Conservation (phyloP, 2,329 filamentous ascomycete genomes). For the Aspergillus fructus region DNA sequence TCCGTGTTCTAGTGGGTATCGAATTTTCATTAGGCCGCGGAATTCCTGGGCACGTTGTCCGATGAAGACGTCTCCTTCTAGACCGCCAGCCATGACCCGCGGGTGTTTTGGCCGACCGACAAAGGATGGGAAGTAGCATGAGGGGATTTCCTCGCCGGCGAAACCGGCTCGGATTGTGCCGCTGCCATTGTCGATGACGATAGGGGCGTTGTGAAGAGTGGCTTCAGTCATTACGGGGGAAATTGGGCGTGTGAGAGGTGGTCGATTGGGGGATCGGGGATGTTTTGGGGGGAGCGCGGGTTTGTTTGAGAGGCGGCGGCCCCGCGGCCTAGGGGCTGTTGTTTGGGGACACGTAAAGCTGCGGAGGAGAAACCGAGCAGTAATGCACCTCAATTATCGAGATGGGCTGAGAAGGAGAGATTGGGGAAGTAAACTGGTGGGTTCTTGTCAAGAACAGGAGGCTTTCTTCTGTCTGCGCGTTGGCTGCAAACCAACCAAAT, state of each 20-base stretch:
- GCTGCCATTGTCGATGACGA: conserved; percentile 98
- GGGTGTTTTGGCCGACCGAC: conserved; percentile 95
- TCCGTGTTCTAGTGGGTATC: conserved; percentile 93
- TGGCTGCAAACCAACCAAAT: conserved; percentile 10
- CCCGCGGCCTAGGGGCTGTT: conserved; percentile 26
- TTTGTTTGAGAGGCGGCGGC: conserved; percentile 30
- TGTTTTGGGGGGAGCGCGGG: conserved; percentile 18
- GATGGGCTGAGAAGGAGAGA: conserved; percentile 15
- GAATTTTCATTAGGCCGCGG: conserved; percentile 89
- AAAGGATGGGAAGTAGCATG: conserved; percentile 96
- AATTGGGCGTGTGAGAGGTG: conserved; percentile 6
- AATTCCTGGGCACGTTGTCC: conserved; percentile 88
- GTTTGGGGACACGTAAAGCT: conserved; percentile 4
- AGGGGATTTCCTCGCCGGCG: conserved; percentile 90
- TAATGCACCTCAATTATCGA: background rate
- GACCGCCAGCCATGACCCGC: conserved; percentile 88
- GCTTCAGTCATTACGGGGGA: conserved; percentile 58
- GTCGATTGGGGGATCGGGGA: conserved; percentile 6
- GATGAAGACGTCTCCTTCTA: conserved; percentile 97
- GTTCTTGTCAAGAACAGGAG: conserved; percentile 12
- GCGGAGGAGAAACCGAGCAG: background rate
- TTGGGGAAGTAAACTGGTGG: background rate
- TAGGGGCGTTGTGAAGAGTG: conserved; percentile 89
- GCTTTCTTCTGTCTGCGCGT: conserved; percentile 1
- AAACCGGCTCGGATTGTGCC: conserved; percentile 97